A percentile compares a stretch with the other conserved stretches of the same genome.
These are phyloP conservation scores for Fusarium sp. DNA, from an alignment of 2,329 filamentous ascomycete genomes.

Conservation along the genomic window DNA sequence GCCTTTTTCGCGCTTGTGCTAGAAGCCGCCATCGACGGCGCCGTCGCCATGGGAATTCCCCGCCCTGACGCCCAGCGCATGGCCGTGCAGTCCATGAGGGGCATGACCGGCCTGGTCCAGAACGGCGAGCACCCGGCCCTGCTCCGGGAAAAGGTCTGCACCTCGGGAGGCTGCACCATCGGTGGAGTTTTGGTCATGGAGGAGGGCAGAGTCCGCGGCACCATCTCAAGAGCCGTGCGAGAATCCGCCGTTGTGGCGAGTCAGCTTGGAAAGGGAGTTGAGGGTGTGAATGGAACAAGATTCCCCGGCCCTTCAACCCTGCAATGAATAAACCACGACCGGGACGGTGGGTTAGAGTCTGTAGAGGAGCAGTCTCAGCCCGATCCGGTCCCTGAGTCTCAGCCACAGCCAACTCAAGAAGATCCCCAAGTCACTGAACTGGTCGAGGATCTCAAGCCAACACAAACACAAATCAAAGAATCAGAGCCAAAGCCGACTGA, in stretches of 20 bases:
- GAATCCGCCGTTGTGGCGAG: constrained; percentile 79
- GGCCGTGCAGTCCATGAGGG: constrained; percentile 84
- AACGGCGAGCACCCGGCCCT: constrained; percentile 81
- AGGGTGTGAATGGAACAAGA: constrained; percentile 54
- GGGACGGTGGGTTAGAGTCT: not conserved
- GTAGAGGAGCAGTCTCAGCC: not conserved
- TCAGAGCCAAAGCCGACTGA: constrained; percentile 3
- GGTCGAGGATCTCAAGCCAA: constrained; percentile 1
- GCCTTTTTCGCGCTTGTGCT: constrained; percentile 82
- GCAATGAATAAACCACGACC: constrained; percentile 26
- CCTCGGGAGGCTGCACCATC: constrained; percentile 83
- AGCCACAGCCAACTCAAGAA: not conserved
- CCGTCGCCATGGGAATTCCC: constrained; percentile 82
- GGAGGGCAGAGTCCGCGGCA: constrained; percentile 76
- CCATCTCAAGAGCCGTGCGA: constrained; percentile 74
- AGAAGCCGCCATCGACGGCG: constrained; percentile 81
- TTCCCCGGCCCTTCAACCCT: constrained; percentile 21
- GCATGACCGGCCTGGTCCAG: constrained; percentile 76
- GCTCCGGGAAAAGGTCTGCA: constrained; percentile 80
- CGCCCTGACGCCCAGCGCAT: constrained; percentile 79
- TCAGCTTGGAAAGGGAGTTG: constrained; percentile 63
- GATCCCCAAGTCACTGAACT: not conserved
- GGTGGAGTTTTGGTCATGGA: constrained; percentile 79
- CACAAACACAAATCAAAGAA: constrained; percentile 1
- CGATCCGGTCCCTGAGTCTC: not conserved